Evolutionary conservation across 164 flowering plant genomes (phyloP), one percentile per base, ranked within the genome.

Genomic region (Chloranthus sessilifolius): DNA sequence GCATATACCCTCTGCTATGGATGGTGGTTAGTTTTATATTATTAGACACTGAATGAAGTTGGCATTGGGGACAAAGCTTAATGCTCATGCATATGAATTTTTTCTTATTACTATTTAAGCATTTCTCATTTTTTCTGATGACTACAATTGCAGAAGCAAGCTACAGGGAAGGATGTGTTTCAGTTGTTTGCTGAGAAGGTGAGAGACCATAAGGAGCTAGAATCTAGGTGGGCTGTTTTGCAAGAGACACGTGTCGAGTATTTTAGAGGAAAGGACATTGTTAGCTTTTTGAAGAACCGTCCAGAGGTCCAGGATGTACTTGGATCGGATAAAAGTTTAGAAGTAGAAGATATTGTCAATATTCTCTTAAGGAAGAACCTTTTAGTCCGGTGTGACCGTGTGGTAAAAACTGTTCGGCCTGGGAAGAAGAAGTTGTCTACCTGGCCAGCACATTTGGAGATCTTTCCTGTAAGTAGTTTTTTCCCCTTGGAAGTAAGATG

Each of bases 361-460:
- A 49, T 51, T 56, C 67, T 88, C 31, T 50, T 92, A 49, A 64
- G 75, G 37, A 85, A 82, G 60, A 85, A 73, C 64, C 98, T 88
- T 61, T 52, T 88, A 36, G 89, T 86, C 22, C 76, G 98, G 4
- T 88, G 96, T 67, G 98, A 92, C 62, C 98, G 98, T 52, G 95
- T 92, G 43, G 88, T 85, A 35, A 88, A 92, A 78, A 88, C 91
- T 70, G 63, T 88, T 57, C 88, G 96, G 27, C 96, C 96, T 25
- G 98, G 98, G 53, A 92, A 92, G 85, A 88, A 71, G 65, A 92
- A 92, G 71, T 57, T 92, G 55, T 92, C 98, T 20, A 83, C 91
- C 20, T 92, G 96, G 96, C 96, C 98, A 11, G 98, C 96, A 20
- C 95, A 92, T 72, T 58, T 92, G 59, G 98, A 92, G 76, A 84